Percentiles rank a stretch among this genome's conserved stretches.
These are phyloP conservation scores for Mucor lusitanicus DNA, from an alignment of 371 early-diverging fungal genomes.

Conservation along the genomic window DNA sequence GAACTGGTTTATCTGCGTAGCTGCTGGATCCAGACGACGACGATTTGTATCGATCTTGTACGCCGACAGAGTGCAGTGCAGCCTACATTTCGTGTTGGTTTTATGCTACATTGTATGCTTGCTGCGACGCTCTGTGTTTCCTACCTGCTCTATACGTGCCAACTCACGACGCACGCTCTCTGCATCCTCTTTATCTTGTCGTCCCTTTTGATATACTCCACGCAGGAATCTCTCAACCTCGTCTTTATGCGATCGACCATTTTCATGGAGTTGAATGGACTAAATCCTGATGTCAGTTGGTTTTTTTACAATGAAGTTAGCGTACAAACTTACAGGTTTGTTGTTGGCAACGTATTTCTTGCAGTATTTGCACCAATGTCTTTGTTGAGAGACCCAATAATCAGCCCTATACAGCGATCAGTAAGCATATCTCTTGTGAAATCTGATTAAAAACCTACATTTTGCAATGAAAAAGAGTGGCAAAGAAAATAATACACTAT, in stretches of 20 bases:
- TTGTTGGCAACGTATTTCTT: conserved; percentile 75
- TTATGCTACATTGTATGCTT: conserved; percentile 7
- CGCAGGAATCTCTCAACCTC: conserved; percentile 68
- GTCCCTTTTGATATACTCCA: conserved; percentile 62
- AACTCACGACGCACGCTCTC: conserved; percentile 57
- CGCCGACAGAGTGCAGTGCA: conserved; percentile 1
- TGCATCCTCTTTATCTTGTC: conserved; percentile 55
- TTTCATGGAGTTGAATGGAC: conserved; percentile 71
- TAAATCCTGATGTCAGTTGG: conserved; percentile 14
- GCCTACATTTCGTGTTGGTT: conserved; percentile 6
- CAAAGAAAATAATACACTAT: not conserved
- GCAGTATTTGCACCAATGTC: conserved; percentile 78
- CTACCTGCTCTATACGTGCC: conserved; percentile 65
- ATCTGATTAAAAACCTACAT: not conserved
- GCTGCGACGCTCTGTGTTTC: not conserved
- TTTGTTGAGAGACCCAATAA: conserved; percentile 75
- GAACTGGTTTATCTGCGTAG: not conserved
- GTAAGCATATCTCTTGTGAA: not conserved
- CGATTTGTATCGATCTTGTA: conserved; percentile 3
- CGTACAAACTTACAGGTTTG: conserved; percentile 58
- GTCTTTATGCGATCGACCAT: conserved; percentile 69
- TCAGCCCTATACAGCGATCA: conserved; percentile 56
- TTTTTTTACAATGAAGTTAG: not conserved
- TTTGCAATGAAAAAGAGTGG: not conserved
- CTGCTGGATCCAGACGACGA: not conserved